phyloP scores from a whole-genome alignment of 2,329 filamentous ascomycete species.

The Didymella arachidicola region DNA sequence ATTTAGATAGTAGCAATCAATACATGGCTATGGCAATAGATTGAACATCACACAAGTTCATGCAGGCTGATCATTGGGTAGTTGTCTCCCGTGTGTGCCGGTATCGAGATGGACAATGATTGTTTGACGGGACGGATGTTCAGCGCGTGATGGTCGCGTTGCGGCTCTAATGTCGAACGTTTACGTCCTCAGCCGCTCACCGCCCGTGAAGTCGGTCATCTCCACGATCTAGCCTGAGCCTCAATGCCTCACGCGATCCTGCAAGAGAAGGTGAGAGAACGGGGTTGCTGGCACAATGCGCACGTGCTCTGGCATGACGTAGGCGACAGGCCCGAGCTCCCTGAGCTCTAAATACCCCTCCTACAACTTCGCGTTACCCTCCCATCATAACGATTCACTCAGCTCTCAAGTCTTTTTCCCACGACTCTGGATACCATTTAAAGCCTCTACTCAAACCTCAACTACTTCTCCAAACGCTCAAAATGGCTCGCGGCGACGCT shows the following conservation, averaged over 20 bases:
- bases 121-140: background rate
- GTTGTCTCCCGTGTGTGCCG: background rate
- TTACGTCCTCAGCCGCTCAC: conserved; percentile 10
- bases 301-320: conserved; percentile 48
- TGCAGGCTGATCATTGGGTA: background rate
- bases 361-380: conserved; percentile 39
- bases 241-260: conserved; percentile 21
- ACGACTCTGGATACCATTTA: background rate
- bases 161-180: conserved; percentile 6
- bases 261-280: conserved; percentile 22
- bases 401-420: conserved; percentile 15
- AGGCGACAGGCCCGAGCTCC: conserved; percentile 31
- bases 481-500: conserved; percentile 59
- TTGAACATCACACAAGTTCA: conserved; percentile 14
- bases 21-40: background rate
- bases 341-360: conserved; percentile 45
- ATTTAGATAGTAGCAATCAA: conserved; percentile 1
- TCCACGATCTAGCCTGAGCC: conserved; percentile 29
- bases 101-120: background rate
- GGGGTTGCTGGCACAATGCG: conserved; percentile 8
- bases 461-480: conserved; percentile 12
- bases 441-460: conserved; percentile 1
- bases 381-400: conserved; percentile 24
- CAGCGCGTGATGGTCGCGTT: background rate
- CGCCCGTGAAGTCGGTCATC: conserved; percentile 2